Conservation (phyloP, 2,329 filamentous ascomycete species). For the Gaeumannomyces sp. region DNA sequence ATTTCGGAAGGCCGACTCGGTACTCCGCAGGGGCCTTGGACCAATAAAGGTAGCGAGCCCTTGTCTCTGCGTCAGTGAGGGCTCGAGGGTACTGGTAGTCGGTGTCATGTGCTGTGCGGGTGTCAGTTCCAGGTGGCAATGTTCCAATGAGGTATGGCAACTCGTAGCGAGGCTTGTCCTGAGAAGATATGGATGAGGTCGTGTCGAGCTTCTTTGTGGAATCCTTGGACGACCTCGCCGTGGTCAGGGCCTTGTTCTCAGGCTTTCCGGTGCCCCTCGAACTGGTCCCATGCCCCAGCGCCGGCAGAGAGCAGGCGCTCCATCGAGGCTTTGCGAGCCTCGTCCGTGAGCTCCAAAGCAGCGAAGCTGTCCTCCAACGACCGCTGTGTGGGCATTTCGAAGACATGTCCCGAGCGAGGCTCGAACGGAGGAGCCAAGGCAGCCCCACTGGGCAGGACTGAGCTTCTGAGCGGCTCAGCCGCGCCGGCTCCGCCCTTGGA, state of each 20-base stretch:
- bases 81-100: slow-evolving; percentile 51
- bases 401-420: slow-evolving; percentile 26
- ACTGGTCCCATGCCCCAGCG: slow-evolving; percentile 3
- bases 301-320: slow-evolving; percentile 8
- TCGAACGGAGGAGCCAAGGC: slow-evolving; percentile 45
- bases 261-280: slow-evolving; percentile 10
- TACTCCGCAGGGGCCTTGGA: slow-evolving; percentile 46
- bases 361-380: slow-evolving; percentile 1
- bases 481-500: slow-evolving; percentile 22
- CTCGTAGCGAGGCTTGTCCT: slow-evolving; percentile 14
- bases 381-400: slow-evolving; percentile 8
- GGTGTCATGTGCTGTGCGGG: slow-evolving; percentile 33
- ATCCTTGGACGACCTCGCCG: slow-evolving; percentile 10
- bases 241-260: background rate
- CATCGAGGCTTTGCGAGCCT: background rate
- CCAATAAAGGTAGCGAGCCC: slow-evolving; percentile 56
- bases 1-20: slow-evolving; percentile 52
- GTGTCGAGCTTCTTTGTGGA: slow-evolving; percentile 8
- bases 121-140: slow-evolving; percentile 37
- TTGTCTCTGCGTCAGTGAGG: slow-evolving; percentile 53
- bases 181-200: slow-evolving; percentile 14
- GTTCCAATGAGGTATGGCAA: slow-evolving; percentile 51
- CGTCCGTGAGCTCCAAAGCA: slow-evolving; percentile 6
- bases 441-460: slow-evolving; percentile 37
- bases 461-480: slow-evolving; percentile 25